Percentiles rank a stretch among this genome's conserved stretches.
Evolutionary conservation across 2,329 filamentous ascomycete species (phyloP).

Genomic region (Raffaelea ambrosiae): DNA sequence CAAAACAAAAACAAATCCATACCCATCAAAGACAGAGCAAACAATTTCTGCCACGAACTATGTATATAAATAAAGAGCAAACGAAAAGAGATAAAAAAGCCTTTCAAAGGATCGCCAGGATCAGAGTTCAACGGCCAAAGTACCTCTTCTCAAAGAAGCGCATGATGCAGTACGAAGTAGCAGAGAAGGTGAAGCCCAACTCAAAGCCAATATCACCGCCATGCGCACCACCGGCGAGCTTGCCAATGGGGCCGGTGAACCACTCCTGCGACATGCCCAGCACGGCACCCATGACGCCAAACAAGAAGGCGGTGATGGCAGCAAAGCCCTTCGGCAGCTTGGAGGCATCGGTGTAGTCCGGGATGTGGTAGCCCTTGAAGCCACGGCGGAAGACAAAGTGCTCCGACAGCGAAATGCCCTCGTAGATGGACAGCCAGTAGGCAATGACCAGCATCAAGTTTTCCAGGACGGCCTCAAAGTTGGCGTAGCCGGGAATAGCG

Average conservation of each 20-base stretch:
- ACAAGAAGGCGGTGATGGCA: slow-evolving; percentile 18
- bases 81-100: background rate
- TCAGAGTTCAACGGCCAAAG: slow-evolving; percentile 23
- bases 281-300: slow-evolving; percentile 37
- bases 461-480: slow-evolving; percentile 23
- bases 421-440: slow-evolving; percentile 36
- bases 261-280: slow-evolving; percentile 54
- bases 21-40: too few species aligned
- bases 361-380: slow-evolving; percentile 32
- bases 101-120: too few species aligned
- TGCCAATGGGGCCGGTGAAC: slow-evolving; percentile 53
- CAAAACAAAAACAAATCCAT: too few species aligned
- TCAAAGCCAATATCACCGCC: slow-evolving; percentile 54
- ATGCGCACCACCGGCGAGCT: slow-evolving; percentile 35
- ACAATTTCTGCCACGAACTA: too few species aligned
- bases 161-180: slow-evolving; percentile 41
- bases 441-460: slow-evolving; percentile 31
- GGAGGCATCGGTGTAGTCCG: slow-evolving; percentile 35
- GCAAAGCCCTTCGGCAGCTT: slow-evolving; percentile 27
- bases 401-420: slow-evolving; percentile 28
- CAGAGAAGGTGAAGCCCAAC: slow-evolving; percentile 38
- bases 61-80: background rate
- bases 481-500: slow-evolving; percentile 33
- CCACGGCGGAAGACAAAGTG: slow-evolving; percentile 34
- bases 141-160: slow-evolving; percentile 33